Percentiles rank a stretch among this genome's conserved stretches.
Conservation (phyloP, 306 rosid species). For the Albizia julibrissin region DNA sequence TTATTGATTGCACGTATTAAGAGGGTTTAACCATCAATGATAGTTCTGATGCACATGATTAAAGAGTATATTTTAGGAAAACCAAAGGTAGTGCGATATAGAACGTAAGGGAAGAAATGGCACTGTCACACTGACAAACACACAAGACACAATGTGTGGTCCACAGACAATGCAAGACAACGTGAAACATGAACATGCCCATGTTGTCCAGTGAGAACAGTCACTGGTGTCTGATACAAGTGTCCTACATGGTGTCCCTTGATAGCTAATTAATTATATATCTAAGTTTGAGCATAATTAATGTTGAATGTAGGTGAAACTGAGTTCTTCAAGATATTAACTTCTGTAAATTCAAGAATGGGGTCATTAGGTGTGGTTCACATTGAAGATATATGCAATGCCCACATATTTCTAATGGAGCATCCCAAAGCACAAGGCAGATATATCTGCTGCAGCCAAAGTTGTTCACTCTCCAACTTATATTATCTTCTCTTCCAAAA, state of each 20-base stretch:
- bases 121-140: background rate
- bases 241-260: background rate
- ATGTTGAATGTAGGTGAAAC: constrained; percentile 51
- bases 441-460: constrained; percentile 63
- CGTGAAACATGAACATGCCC: background rate
- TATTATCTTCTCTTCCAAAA: constrained; percentile 39
- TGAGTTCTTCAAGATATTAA: constrained; percentile 49
- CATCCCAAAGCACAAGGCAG: constrained; percentile 61
- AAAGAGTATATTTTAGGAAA: no score
- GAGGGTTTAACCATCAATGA: no score
- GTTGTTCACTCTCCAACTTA: constrained; percentile 48
- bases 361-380: constrained; percentile 77
- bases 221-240: background rate
- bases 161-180: background rate
- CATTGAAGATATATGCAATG: constrained; percentile 76
- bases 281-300: background rate
- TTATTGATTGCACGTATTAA: no score
- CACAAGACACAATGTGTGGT: background rate
- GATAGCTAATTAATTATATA: background rate
- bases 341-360: constrained; percentile 75
- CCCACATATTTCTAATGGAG: constrained; percentile 83
- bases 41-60: no score
- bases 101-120: background rate
- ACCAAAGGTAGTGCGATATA: no score
- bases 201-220: background rate